phyloP scores from a whole-genome alignment of 768 basidiomycete species.

The Tephrocybe rancida region DNA sequence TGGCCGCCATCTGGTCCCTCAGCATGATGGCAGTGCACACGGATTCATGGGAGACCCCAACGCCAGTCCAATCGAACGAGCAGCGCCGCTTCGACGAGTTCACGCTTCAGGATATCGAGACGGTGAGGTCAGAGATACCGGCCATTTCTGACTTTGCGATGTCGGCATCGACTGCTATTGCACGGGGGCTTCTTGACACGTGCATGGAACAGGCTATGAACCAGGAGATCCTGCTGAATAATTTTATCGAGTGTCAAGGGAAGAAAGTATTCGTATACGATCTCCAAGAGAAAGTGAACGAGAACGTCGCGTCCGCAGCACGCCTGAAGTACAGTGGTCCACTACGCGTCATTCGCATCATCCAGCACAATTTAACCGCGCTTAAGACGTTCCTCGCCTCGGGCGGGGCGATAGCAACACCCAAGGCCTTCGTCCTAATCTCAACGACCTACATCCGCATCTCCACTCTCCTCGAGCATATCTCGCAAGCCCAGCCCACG shows the following conservation, averaged over 20 bases:
- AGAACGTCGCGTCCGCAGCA: background rate
- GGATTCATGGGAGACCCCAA: conserved; percentile 9
- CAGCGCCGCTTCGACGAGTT: conserved; percentile 36
- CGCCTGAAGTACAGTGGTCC: background rate
- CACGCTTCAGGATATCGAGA: conserved; percentile 29
- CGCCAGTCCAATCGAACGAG: conserved; percentile 15
- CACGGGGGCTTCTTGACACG: conserved; percentile 34
- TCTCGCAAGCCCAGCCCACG: conserved; percentile 13
- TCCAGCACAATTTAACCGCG: background rate
- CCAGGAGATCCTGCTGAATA: conserved; percentile 24
- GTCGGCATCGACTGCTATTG: conserved; percentile 33
- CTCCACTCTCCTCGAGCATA: conserved; percentile 21
- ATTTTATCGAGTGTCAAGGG: conserved; percentile 16
- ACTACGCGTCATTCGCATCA: background rate
- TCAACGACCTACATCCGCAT: background rate
- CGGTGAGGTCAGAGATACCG: conserved; percentile 23
- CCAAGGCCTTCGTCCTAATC: conserved; percentile 2
- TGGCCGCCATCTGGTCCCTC: conserved; percentile 43
- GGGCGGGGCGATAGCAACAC: conserved; percentile 6
- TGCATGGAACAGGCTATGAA: conserved; percentile 26
- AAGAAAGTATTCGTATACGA: background rate
- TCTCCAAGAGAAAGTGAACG: background rate
- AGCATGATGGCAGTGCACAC: conserved; percentile 41
- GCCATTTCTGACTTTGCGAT: conserved; percentile 25
- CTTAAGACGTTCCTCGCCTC: conserved; percentile 2